Evolutionary conservation across 208 protist genomes (phyloP), one percentile per base, ranked within the genome.

Genomic region (Wallacemonas sp.): DNA sequence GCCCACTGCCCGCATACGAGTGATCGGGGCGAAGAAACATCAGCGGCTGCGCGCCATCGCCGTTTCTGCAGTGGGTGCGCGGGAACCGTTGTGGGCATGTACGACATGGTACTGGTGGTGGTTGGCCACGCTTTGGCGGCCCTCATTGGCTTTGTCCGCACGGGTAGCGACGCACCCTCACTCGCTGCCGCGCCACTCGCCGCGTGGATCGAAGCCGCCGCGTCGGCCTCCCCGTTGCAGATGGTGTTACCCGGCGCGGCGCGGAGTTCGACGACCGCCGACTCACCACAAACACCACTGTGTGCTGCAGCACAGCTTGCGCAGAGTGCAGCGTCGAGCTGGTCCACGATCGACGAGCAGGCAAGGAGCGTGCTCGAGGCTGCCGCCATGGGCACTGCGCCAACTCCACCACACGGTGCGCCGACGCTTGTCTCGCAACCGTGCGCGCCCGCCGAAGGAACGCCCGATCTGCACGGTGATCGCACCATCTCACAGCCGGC

Each of bases 111-210:
- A 21, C 61, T 88, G 54, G n/a, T 89, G 17, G 63, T 68, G 21
- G 57, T 89, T 3, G 81, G 85, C 32, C 78, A 74, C 38, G 75
- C 85, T 2, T 33, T 89, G 26, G 69, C 67, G 0, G 55, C 80
- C 26, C 78, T 73, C 1, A 42, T 86, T 44, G 73, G 70, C 41
- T 82, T 91, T 57, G 59, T 53, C 10, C 65, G 70, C 12, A 6
- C 60, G 8, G 39, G 55, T 12, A 42, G 10, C 5, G 6, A 19
- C 5, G 41, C 34, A 3, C 12, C 36, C 27, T 53, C 60, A 9
- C 34, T 42, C 17, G 3, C 46, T 5, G 10, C n/a, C 10, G 13
- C 53, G 5, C 9, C 45, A 12, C 27, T 36, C n/a, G 19, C 26
- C 15, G 27, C 42, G 9, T 57, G 50, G 50, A 38, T 57, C 10